phyloP scores from a whole-genome alignment of 768 basidiomycete genomes.

The Polyporus arcularius region DNA sequence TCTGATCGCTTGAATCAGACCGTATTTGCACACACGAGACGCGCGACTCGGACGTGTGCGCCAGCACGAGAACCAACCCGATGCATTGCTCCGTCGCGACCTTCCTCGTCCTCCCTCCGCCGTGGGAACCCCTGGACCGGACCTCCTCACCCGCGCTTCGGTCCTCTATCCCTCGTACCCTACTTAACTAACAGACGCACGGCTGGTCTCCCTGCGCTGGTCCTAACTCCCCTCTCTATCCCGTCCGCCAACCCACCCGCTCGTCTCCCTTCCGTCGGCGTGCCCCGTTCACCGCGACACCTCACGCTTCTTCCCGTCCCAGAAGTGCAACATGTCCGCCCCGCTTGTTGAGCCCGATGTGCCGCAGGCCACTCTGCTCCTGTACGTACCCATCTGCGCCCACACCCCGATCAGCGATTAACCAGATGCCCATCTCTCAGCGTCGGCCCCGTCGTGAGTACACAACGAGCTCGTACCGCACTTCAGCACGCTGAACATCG shows the following conservation, averaged over 20 bases:
- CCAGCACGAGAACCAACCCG: too few relatives aligned
- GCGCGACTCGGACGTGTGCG: too few relatives aligned
- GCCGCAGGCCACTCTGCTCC: not conserved
- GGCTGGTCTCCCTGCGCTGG: not conserved
- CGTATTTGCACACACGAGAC: too few relatives aligned
- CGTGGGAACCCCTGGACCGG: too few relatives aligned
- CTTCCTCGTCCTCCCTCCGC: too few relatives aligned
- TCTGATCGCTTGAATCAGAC: too few relatives aligned
- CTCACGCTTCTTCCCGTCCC: not conserved
- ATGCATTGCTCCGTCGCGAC: too few relatives aligned
- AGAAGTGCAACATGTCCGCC: not conserved
- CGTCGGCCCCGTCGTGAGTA: not conserved
- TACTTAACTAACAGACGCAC: not conserved
- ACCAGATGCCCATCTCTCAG: not conserved
- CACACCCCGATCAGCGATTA: not conserved
- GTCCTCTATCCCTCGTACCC: too few relatives aligned
- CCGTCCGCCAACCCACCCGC: not conserved
- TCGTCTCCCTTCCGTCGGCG: not conserved
- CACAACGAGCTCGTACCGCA: not conserved
- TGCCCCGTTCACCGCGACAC: not conserved
- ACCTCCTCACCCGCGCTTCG: too few relatives aligned
- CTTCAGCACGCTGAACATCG: not conserved
- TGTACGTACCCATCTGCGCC: not conserved
- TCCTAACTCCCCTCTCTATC: not conserved
- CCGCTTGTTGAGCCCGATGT: not conserved